These are phyloP conservation scores for Scedosporium dehoogii DNA, from an alignment of 2,329 filamentous ascomycete species.

Conservation along the genomic window DNA sequence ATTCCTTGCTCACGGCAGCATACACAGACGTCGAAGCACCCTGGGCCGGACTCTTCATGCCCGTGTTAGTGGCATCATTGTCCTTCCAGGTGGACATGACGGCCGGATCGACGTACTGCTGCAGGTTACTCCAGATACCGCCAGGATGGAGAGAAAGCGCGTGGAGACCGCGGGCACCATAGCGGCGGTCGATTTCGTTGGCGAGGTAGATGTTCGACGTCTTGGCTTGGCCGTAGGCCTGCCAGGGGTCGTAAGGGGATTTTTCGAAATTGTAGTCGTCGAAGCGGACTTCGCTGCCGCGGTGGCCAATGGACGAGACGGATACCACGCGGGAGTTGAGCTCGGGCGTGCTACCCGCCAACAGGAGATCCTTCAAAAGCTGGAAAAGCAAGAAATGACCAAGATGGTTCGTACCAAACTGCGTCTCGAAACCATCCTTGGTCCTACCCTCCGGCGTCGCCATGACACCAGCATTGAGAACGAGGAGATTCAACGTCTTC, in stretches of 20 bases:
- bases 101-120: neutral
- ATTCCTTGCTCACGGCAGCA: slow-evolving; percentile 29
- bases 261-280: slow-evolving; percentile 22
- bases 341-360: slow-evolving; percentile 23
- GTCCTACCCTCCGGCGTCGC: slow-evolving; percentile 10
- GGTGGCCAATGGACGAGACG: slow-evolving; percentile 33
- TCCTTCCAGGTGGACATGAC: slow-evolving; percentile 11
- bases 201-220: slow-evolving; percentile 40
- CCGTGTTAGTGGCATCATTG: slow-evolving; percentile 6
- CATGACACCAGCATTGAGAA: slow-evolving; percentile 15
- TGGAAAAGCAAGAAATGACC: slow-evolving; percentile 43
- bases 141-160: slow-evolving; percentile 37
- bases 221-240: slow-evolving; percentile 38
- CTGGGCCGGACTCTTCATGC: slow-evolving; percentile 18
- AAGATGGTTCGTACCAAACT: slow-evolving; percentile 44
- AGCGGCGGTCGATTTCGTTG: slow-evolving; percentile 39
- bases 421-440: slow-evolving; percentile 20
- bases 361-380: slow-evolving; percentile 32
- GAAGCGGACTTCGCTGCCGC: slow-evolving; percentile 20
- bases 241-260: slow-evolving; percentile 20
- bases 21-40: slow-evolving; percentile 38
- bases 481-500: slow-evolving; percentile 14
- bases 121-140: slow-evolving; percentile 18
- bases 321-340: slow-evolving; percentile 37
- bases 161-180: slow-evolving; percentile 31